A percentile compares a stretch with the other conserved stretches of the same genome.
Evolutionary conservation across 2,329 filamentous ascomycete genomes (phyloP).

Genomic region (Aspergillus jensenii): DNA sequence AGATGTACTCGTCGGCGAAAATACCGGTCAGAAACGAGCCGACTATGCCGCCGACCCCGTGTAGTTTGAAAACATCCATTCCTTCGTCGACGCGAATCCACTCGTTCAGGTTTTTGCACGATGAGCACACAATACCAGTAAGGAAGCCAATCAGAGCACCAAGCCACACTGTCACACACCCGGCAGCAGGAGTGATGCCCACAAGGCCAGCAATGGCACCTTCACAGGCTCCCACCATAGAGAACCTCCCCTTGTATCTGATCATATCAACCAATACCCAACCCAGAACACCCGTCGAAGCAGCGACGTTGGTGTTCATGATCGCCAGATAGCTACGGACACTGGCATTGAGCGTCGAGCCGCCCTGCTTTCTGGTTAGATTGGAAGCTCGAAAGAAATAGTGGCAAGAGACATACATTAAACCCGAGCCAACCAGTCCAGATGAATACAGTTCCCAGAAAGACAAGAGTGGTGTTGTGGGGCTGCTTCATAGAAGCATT

Average conservation of each 20-base stretch:
- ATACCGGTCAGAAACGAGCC: conserved; percentile 60
- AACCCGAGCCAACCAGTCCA: conserved; percentile 58
- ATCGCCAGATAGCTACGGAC: conserved; percentile 56
- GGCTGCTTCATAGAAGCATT: conserved; percentile 55
- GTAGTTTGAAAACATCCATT: conserved; percentile 61
- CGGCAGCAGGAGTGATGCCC: conserved; percentile 60
- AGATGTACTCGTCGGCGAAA: conserved; percentile 49
- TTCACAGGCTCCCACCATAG: conserved; percentile 57
- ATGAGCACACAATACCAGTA: conserved; percentile 52
- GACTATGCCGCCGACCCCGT: conserved; percentile 58
- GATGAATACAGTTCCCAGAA: conserved; percentile 61
- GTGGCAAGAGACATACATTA: conserved; percentile 38
- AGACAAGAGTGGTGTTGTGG: conserved; percentile 72
- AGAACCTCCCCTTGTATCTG: conserved; percentile 53
- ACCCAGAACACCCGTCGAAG: conserved; percentile 54
- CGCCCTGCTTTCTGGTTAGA: conserved; percentile 37
- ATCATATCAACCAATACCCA: conserved; percentile 57
- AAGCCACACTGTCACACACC: conserved; percentile 54
- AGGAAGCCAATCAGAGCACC: conserved; percentile 58
- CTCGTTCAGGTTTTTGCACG: conserved; percentile 52
- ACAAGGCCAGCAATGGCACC: conserved; percentile 60
- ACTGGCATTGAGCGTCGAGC: conserved; percentile 53
- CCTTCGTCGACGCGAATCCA: conserved; percentile 58
- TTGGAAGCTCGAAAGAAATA: neutral
- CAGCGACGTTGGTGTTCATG: conserved; percentile 60